Evolutionary conservation across 2,329 filamentous ascomycete genomes (phyloP).

Genomic region (Hymenoscyphus repandus): DNA sequence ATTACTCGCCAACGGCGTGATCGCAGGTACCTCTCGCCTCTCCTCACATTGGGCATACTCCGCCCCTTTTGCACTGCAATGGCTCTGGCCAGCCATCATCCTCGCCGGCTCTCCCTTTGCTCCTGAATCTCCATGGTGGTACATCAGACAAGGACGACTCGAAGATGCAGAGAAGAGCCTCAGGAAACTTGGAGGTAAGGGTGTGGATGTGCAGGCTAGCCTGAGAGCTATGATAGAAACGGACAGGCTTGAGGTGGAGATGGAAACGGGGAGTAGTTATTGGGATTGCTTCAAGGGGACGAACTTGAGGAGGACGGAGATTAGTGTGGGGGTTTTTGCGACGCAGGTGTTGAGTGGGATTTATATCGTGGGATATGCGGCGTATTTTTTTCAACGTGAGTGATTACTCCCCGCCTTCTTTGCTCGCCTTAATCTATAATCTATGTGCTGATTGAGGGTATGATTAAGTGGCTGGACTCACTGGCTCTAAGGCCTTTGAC

Average conservation of each 20-base stretch:
- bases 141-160: constrained; percentile 39
- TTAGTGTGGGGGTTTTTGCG: constrained; percentile 49
- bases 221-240: constrained; percentile 52
- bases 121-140: constrained; percentile 46
- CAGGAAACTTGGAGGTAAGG: constrained; percentile 19
- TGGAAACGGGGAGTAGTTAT: constrained; percentile 39
- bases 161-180: constrained; percentile 35
- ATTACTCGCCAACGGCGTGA: constrained; percentile 42
- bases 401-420: not conserved
- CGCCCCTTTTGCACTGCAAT: constrained; percentile 39
- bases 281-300: constrained; percentile 47
- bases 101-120: constrained; percentile 43
- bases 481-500: constrained; percentile 48
- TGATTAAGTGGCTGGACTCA: constrained; percentile 49
- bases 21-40: constrained; percentile 28
- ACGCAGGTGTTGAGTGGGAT: constrained; percentile 59
- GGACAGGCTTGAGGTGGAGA: constrained; percentile 46
- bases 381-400: constrained; percentile 48
- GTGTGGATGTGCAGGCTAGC: constrained; percentile 37
- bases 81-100: constrained; percentile 45
- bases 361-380: constrained; percentile 57
- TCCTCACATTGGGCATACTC: constrained; percentile 25
- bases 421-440: too few relatives aligned
- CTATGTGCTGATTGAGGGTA: not conserved
- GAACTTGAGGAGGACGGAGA: constrained; percentile 49